Evolutionary conservation across 129 eudicot genomes (phyloP), one percentile per base, ranked within the genome.

Genomic region (Ambrosia artemisiifolia): DNA sequence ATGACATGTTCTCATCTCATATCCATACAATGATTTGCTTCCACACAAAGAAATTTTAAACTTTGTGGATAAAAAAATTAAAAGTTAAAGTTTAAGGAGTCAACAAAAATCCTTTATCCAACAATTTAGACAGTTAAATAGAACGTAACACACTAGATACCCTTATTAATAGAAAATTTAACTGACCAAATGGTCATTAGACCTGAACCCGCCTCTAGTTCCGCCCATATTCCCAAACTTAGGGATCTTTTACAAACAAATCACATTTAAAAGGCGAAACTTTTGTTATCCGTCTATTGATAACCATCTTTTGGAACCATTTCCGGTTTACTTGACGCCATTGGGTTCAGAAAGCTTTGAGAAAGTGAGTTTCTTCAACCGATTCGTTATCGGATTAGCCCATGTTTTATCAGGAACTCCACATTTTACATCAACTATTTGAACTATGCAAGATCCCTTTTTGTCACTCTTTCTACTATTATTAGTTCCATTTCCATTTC

Each of bases 351-450:
- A 90, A 56, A 93, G 84, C 81, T 93, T 93, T 2, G 89, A 90
- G 79, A 93, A 93, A 53, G 88, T 79, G 16, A 89, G 92, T 84
- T 87, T 93, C 81, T 88, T 93, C 63, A 93, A 70, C 65, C 87
- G 81, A 74, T 75, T 84, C 17, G 92, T 78, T 63, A 89, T 79
- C 20, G 95, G 96, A 50, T 78, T 78, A 5, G 61, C 66, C 80
- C 80, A 76, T 17, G 12, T 19, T 63, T 76, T 76, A 63, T 84
- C 96, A 7, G 95, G 85, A 73, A 75, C 83, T 20, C 96, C 95
- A 75, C 98, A 90, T 83, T 81, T 87, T 74, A 90, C 78, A 85
- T 93, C 98, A 57, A 90, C 93, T 11, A 93, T 64, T 74, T 87
- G 95, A 64, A 87, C 96, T 62, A 93, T 59, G 59, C 74, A 75